These are phyloP conservation scores for Thermoascus crustaceus DNA, from an alignment of 2,329 filamentous ascomycete species.

Conservation along the genomic window DNA sequence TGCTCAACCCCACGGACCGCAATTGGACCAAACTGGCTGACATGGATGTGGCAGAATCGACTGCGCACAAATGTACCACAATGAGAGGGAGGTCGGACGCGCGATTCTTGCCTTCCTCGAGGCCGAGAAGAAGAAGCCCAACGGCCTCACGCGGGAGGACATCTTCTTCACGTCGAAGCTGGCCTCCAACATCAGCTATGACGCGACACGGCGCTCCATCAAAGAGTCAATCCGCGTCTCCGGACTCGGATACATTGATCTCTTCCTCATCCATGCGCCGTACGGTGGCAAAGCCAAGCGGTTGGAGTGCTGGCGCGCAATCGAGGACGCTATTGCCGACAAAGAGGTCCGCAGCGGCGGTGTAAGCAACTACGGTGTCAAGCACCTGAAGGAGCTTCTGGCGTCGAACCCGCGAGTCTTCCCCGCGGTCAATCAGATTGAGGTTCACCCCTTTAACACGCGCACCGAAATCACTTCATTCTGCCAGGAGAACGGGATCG, in stretches of 20 bases:
- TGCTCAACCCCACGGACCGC: background rate
- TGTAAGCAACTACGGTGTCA: constrained; percentile 70
- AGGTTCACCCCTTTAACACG: constrained; percentile 77
- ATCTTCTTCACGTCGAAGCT: constrained; percentile 78
- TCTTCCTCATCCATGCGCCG: constrained; percentile 72
- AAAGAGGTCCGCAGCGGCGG: constrained; percentile 65
- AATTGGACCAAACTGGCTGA: background rate
- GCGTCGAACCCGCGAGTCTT: constrained; percentile 51
- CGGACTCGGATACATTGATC: constrained; percentile 65
- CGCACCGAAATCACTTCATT: constrained; percentile 57
- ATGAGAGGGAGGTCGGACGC: constrained; percentile 61
- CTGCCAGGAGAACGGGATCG: constrained; percentile 58
- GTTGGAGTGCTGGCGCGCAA: constrained; percentile 64
- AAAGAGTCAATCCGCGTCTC: constrained; percentile 55
- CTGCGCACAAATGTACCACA: constrained; percentile 59
- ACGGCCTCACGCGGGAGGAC: constrained; percentile 54
- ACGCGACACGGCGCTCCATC: constrained; percentile 59
- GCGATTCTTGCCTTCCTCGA: constrained; percentile 54
- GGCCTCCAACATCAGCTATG: constrained; percentile 57
- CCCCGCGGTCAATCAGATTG: constrained; percentile 71
- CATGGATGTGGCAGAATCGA: constrained; percentile 33
- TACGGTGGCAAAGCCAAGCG: constrained; percentile 63
- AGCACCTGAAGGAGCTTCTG: constrained; percentile 65
- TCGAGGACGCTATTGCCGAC: constrained; percentile 66
- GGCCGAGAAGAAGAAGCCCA: constrained; percentile 36